Base-by-base conservation (phyloP, 2,329 filamentous ascomycete species). In the Capronia americana region DNA sequence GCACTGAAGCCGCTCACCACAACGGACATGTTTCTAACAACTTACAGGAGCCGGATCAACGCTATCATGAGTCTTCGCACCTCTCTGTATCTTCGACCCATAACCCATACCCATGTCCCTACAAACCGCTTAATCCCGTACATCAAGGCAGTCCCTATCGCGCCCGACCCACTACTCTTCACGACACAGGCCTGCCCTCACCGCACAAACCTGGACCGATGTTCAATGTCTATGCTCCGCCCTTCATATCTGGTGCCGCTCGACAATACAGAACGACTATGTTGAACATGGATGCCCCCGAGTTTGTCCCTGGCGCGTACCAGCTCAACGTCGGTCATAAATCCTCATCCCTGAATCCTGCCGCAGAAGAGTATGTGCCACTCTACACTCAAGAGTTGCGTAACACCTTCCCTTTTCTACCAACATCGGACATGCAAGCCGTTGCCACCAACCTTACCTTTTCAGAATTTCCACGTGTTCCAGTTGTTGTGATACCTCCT, bases 11-110 rank as follows among this genome's bases (percentile, higher is more conserved):
- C 12, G 6, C 23, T 1, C n/a, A 38, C 32, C 38, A 44, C 34
- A 38, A 14, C 10, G 26, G n/a, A 30, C 5, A 44, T n/a, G 46
- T 48, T 10, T 30, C 63, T 65, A 56, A 61, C 14, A 24, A 38
- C 23, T 4, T 26, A 28, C 28, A 65, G 57, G 63, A 34, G 44
- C 26, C 17, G 14, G 11, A 4, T 32, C 44, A 51, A 57, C 24
- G n/a, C 30, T 53, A 12, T 57, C 11, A 17, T 14, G 14, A 17
- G 20, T 3, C n/a, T 26, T 20, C 41, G 20, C 44, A 44, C 38
- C 4, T 4, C 53, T 41, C 32, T n/a, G 24, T n/a, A 38, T 26
- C 46, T 17, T 10, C 14, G 26, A 24, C 20, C 7, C 59, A 32
- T 30, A 38, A 5, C 48, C 14, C 23, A 14, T 10, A 26, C 48